These are phyloP conservation scores for Besnoitia besnoiti DNA, from an alignment of 169 alveolate genomes.

Conservation along the genomic window DNA sequence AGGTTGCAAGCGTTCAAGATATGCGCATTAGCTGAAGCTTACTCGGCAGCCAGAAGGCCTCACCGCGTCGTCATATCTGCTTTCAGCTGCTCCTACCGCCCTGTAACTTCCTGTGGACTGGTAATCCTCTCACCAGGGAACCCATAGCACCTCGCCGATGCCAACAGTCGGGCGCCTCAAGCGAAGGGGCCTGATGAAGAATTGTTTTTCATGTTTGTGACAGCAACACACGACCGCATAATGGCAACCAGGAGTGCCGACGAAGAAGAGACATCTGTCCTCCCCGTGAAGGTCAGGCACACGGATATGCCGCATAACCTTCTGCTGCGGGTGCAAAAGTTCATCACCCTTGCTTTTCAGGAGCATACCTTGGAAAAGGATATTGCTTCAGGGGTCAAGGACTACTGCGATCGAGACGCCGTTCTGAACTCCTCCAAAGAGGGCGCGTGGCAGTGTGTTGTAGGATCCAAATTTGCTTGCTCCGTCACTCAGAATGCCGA, in stretches of 20 bases:
- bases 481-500: slow-evolving; percentile 5
- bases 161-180: no score
- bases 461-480: background rate
- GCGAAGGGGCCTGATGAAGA: no score
- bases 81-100: no score
- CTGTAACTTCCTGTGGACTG: no score
- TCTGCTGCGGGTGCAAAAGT: background rate
- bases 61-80: no score
- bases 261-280: background rate
- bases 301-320: background rate
- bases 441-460: slow-evolving; percentile 33
- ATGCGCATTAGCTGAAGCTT: no score
- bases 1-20: no score
- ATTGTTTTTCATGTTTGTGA: no score
- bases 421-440: background rate
- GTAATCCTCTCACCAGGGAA: no score
- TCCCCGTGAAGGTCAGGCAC: slow-evolving; percentile 13
- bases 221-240: background rate
- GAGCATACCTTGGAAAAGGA: slow-evolving; percentile 3
- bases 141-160: no score
- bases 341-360: background rate
- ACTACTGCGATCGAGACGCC: background rate
- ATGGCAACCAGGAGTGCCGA: slow-evolving; percentile 2
- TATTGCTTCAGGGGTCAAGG: slow-evolving; percentile 17
- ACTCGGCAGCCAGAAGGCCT: no score